Base-by-base conservation (phyloP, 306 rosid species). In the Ormosia emarginata region DNA sequence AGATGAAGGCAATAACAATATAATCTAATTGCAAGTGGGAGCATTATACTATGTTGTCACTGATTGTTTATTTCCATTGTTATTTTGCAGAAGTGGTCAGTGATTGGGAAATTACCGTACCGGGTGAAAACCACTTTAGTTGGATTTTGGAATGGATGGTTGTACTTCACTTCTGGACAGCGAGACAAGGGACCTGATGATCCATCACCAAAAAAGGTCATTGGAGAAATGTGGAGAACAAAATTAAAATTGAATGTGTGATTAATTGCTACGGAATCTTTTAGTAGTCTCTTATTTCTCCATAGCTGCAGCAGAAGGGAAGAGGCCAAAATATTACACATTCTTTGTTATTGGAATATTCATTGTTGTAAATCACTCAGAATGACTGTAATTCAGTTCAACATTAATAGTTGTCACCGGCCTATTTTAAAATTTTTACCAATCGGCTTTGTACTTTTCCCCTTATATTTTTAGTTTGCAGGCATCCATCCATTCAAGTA, bases 161-260 rank as follows among this genome's bases (percentile, higher is more conserved):
- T 91, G 85, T 93, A 93, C 81, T 95, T 95, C 90, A 93, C 99
- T 61, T 95, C 98, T 2, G 98, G 98, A 74, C 99, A 95, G 80
- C 77, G 94, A 74, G 98, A 95, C 88, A 95, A 91, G 68, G 95
- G 95, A 44, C 93, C 97, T 0, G 88, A 88, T 8, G 92, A 95
- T 86, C 99, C 98, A 29, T 83, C 93, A 29, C 99, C 99, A 1
- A 95, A 84, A 82, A 91, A 93, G 87, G 99, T 93, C 41, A 82
- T 87, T 40, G 97, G 92, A 76, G 98, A 93, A 2, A 12, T 93
- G 90, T 92, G 95, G 94, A 91, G 94, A 85, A 90, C 98, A 57
- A 93, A 89, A 75, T 79, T 95, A 69, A 85, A 89, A 75, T 75
- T 93, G 84, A 66, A 64, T 74, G 78, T 79, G 6, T 91, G 90